Evolutionary conservation across 495 filamentous ascomycete genomes (phyloP), one percentile per base, ranked within the genome.

Genomic region (Cudoniella acicularis): DNA sequence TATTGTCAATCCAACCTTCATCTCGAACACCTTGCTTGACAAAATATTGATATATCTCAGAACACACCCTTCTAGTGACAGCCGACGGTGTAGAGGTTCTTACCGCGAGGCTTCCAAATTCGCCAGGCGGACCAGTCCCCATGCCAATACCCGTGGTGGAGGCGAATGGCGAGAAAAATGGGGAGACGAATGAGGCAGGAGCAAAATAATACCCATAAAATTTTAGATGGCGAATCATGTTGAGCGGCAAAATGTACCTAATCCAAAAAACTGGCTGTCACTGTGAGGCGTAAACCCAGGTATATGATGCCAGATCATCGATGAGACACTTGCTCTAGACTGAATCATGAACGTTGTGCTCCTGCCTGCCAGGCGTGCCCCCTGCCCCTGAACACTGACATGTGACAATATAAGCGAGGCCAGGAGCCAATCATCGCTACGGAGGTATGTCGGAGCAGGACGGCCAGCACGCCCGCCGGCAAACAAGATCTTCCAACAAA

Each of bases 11-110:
- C n/a, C 6, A 23, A n/a, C n/a, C n/a, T 22, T 53, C 45, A 16
- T 16, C 36, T 10, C 13, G 20, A 3, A 43, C n/a, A n/a, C n/a
- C n/a, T n/a, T n/a, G n/a, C n/a, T n/a, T n/a, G n/a, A n/a, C n/a
- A n/a, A n/a, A n/a, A n/a, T n/a, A n/a, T n/a, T n/a, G 45, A 66
- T 45, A n/a, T 18, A 16, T 1, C 17, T 20, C 57, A 88, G 92
- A 99, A 69, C 94, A 99, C 70, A 99, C 94, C 0, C 80, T 96
- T 36, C 73, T 99, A 1, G 93, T 98, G 1, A 99, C 94, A 0
- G 92, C 94, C 67, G 87, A 89, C 53, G 94, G 94, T 1, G 91
- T 96, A 13, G 94, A 99, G 76, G 79, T 98, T 41, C 72, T 99
- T 65, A 99, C 94, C 1, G 94, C 93, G 25, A 82, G 94, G 62